phyloP scores from a whole-genome alignment of 225 moss, liverwort and hornwort genomes.

The Polytrichum formosum region DNA sequence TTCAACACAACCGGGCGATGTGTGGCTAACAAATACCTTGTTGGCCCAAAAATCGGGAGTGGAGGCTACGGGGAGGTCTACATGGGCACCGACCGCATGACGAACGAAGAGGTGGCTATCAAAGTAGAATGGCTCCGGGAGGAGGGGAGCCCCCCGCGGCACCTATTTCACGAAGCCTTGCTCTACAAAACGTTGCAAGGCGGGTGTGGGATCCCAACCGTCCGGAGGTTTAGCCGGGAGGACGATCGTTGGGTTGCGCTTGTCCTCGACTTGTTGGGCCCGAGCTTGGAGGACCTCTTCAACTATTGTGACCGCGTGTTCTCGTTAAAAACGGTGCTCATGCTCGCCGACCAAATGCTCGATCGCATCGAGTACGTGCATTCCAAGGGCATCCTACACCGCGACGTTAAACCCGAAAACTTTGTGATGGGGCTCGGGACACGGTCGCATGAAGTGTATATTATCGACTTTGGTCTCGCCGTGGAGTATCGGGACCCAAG shows the following conservation, averaged over 20 bases:
- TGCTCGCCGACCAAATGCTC: slow-evolving; percentile 59
- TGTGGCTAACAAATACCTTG: slow-evolving; percentile 88
- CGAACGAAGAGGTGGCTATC: slow-evolving; percentile 96
- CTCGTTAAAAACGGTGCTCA: slow-evolving; percentile 51
- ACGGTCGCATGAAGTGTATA: slow-evolving; percentile 48
- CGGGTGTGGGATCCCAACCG: slow-evolving; percentile 41
- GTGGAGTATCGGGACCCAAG: slow-evolving; percentile 48
- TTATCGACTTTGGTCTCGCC: slow-evolving; percentile 56
- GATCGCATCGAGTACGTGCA: slow-evolving; percentile 57
- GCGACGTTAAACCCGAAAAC: slow-evolving; percentile 57
- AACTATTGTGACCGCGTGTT: slow-evolving; percentile 52
- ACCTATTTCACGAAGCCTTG: no score
- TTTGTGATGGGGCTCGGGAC: slow-evolving; percentile 51
- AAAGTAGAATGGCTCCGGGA: slow-evolving; percentile 64
- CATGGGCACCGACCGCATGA: slow-evolving; percentile 85
- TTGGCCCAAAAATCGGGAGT: slow-evolving; percentile 98
- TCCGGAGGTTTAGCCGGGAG: slow-evolving; percentile 47
- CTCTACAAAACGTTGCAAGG: no score
- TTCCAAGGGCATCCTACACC: slow-evolving; percentile 45
- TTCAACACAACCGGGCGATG: slow-evolving; percentile 46
- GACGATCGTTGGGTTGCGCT: slow-evolving; percentile 45
- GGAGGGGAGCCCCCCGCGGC: no score
- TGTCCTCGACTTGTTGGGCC: slow-evolving; percentile 54
- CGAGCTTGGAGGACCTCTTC: slow-evolving; percentile 54
- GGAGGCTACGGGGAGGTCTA: slow-evolving; percentile 99